Evolutionary conservation across 2,329 filamentous ascomycete genomes (phyloP), one percentile per base, ranked within the genome.

Genomic region (Microdochium bolleyi): DNA sequence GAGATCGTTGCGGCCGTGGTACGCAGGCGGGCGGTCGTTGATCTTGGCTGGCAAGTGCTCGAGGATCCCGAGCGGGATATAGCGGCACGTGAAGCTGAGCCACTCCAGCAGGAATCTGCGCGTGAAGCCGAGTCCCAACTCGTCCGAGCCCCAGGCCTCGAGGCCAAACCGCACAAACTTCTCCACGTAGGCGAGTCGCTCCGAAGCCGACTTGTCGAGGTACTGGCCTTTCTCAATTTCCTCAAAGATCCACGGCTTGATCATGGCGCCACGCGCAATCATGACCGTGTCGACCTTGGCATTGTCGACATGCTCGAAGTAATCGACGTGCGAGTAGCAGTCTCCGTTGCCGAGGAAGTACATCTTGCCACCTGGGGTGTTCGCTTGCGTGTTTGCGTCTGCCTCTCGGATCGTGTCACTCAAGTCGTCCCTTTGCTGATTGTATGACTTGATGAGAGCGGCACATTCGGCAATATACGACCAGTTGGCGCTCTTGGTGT

Each of bases 161-260:
- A 99, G 80, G 9, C 94, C 94, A 65, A 94, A 95, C 54, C 87
- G 85, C 52, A 83, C 88, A 66, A 96, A 99, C 63, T 91, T 90
- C 70, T 96, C 90, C 34, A 99, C 76, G 63, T 95, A 91, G 34
- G 75, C 73, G 27, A 99, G 80, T 54, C 94, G 87, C 74, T 99
- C 92, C 4, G 84, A 80, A 2, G 92, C 87, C 2, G 89, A 90
- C 70, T 99, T 99, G 75, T 99, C 94, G 38, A 99, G 82, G 66
- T 97, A 96, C 70, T 97, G 94, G 4, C 88, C 88, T 57, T 84
- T 81, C 60, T 89, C 83, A 52, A 99, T 97, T 71, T 99, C 94
- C 70, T 99, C 94, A 65, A 97, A 99, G 57, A 99, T 77, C 94
- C 94, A 99, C 1, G 94, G 94, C 73, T 99, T 99, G 72, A 97